These are phyloP conservation scores for Paxillus rubicundulus DNA, from an alignment of 768 basidiomycete genomes.

Conservation along the genomic window DNA sequence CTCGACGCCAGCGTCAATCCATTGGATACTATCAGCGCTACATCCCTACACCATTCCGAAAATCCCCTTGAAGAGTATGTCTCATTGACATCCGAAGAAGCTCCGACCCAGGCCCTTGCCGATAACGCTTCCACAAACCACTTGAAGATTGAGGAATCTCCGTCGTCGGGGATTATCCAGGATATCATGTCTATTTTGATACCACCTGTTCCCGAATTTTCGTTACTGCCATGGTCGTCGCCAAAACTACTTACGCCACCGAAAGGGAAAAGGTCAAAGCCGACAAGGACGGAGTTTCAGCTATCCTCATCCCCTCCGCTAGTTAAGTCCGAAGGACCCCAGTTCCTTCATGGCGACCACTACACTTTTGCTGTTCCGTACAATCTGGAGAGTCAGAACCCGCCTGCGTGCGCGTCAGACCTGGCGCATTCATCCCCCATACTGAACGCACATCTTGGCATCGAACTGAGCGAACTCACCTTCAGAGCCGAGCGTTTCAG, in stretches of 20 bases:
- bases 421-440: constrained; percentile 42
- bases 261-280: not conserved
- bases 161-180: constrained; percentile 28
- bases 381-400: not conserved
- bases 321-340: not conserved
- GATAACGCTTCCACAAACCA: not conserved
- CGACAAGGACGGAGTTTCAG: not conserved
- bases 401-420: not conserved
- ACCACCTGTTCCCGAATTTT: constrained; percentile 14
- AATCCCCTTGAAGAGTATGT: not conserved
- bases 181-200: constrained; percentile 32
- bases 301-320: not conserved
- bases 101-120: not conserved
- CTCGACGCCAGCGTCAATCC: constrained; percentile 38
- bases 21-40: constrained; percentile 31
- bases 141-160: constrained; percentile 12
- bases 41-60: not conserved
- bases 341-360: not conserved
- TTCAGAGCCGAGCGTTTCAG: constrained; percentile 55
- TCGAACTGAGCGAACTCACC: constrained; percentile 52
- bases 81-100: not conserved
- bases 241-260: constrained; percentile 1
- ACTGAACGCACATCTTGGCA: constrained; percentile 62
- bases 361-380: not conserved
- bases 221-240: constrained; percentile 6